Conservation (phyloP, 176 grass and related monocot genomes). For the Zea luxurians region DNA sequence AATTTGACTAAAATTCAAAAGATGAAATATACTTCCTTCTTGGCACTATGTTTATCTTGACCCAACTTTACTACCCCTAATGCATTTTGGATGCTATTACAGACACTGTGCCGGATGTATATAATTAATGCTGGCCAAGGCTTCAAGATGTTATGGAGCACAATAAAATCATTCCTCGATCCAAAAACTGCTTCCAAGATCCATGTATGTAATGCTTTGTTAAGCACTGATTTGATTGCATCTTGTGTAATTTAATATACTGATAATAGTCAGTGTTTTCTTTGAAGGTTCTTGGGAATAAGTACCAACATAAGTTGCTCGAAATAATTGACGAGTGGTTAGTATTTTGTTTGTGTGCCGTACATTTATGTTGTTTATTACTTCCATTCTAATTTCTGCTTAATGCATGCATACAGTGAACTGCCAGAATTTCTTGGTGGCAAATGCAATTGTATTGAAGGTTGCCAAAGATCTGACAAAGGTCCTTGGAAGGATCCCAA, state of each 20-base stretch:
- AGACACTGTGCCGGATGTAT: constrained; percentile 83
- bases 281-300: constrained; percentile 88
- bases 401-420: constrained; percentile 54
- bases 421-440: constrained; percentile 91
- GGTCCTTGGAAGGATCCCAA: constrained; percentile 91
- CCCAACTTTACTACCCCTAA: constrained; percentile 22
- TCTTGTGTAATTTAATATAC: constrained; percentile 10
- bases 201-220: constrained; percentile 58
- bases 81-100: constrained; percentile 38
- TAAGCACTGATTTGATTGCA: constrained; percentile 18
- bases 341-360: constrained; percentile 21
- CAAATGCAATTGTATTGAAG: constrained; percentile 76
- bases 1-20: not conserved
- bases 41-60: constrained; percentile 38
- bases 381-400: constrained; percentile 45
- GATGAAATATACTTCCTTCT: constrained; percentile 2
- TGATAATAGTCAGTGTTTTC: constrained; percentile 30
- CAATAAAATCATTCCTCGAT: constrained; percentile 98
- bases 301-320: constrained; percentile 85
- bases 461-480: constrained; percentile 85
- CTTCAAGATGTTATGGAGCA: constrained; percentile 91
- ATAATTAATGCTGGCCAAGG: constrained; percentile 92
- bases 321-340: constrained; percentile 94
- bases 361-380: constrained; percentile 28
- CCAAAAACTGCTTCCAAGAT: constrained; percentile 98